A percentile compares a stretch with the other conserved stretches of the same genome.
Evolutionary conservation across 179 eudicot genomes (phyloP).

Genomic region (Silene vulgaris): DNA sequence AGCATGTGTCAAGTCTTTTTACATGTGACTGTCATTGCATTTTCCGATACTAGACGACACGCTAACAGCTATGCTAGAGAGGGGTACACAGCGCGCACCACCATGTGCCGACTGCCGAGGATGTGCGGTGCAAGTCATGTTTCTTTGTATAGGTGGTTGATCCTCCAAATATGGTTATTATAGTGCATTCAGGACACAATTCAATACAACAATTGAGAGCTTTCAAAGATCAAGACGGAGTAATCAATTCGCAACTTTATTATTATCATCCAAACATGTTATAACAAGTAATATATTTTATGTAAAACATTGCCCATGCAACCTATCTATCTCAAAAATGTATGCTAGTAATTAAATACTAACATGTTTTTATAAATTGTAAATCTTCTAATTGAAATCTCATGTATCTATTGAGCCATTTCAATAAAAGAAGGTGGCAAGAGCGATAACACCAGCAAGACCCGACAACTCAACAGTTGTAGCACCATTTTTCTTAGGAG

Average conservation of each 20-base stretch:
- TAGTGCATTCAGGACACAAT: not conserved
- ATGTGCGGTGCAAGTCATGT: no score
- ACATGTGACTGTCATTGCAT: no score
- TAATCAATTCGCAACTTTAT: not conserved
- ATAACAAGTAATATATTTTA: not conserved
- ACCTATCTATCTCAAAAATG: not conserved
- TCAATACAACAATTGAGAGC: no score
- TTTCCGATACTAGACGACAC: no score
- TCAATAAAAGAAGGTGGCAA: constrained; percentile 14
- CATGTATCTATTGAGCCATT: not conserved
- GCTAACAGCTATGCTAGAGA: no score
- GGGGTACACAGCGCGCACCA: no score
- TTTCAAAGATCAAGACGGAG: not conserved
- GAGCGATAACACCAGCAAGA: constrained; percentile 2
- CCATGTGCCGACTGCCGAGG: no score
- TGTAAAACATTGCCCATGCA: not conserved
- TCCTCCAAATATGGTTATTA: not conserved
- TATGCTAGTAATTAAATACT: not conserved
- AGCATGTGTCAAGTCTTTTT: no score
- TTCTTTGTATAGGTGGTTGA: not conserved
- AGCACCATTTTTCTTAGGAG: constrained; percentile 22
- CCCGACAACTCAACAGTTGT: constrained; percentile 7
- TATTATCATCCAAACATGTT: not conserved
- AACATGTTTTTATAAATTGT: not conserved
- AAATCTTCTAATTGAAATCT: not conserved